A percentile compares a stretch with the other conserved stretches of the same genome.
Conservation (phyloP, 768 basidiomycete genomes). For the Lactarius psammicola region DNA sequence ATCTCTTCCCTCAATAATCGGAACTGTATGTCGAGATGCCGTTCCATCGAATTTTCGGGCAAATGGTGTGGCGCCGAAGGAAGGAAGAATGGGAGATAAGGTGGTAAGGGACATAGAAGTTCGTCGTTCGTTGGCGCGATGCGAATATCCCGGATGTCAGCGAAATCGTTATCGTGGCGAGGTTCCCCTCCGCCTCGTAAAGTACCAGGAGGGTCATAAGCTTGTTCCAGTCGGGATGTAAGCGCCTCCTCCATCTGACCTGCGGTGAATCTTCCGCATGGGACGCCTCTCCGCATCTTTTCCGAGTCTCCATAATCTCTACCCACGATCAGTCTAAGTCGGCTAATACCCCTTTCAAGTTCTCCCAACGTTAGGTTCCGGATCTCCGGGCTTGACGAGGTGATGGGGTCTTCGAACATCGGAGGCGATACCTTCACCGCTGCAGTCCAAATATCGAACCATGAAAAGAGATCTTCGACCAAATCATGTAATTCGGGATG, state of each 20-base stretch:
- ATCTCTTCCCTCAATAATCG: slow-evolving; percentile 72
- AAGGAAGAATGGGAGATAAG: slow-evolving; percentile 63
- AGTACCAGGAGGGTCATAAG: slow-evolving; percentile 56
- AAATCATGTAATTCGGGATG: slow-evolving; percentile 38
- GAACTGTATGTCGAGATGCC: slow-evolving; percentile 71
- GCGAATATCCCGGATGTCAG: slow-evolving; percentile 56
- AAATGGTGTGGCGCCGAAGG: slow-evolving; percentile 62
- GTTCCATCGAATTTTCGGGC: slow-evolving; percentile 56
- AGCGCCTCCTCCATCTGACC: slow-evolving; percentile 37
- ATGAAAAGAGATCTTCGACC: slow-evolving; percentile 44
- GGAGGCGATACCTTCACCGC: slow-evolving; percentile 41
- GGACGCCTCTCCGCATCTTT: slow-evolving; percentile 14
- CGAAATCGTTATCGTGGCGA: slow-evolving; percentile 68
- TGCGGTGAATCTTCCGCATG: slow-evolving; percentile 18
- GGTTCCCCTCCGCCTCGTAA: slow-evolving; percentile 45
- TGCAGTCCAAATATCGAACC: slow-evolving; percentile 49
- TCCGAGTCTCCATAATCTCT: slow-evolving; percentile 46
- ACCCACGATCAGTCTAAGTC: slow-evolving; percentile 46
- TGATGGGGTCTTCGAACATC: slow-evolving; percentile 48
- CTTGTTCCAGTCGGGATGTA: slow-evolving; percentile 40
- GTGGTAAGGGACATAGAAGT: slow-evolving; percentile 46
- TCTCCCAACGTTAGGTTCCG: slow-evolving; percentile 42
- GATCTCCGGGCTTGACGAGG: slow-evolving; percentile 30
- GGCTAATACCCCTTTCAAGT: slow-evolving; percentile 36
- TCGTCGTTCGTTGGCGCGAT: slow-evolving; percentile 71